Evolutionary conservation across 306 rosid species (phyloP), one percentile per base, ranked within the genome.

Genomic region (Prinsepia uniflora): DNA sequence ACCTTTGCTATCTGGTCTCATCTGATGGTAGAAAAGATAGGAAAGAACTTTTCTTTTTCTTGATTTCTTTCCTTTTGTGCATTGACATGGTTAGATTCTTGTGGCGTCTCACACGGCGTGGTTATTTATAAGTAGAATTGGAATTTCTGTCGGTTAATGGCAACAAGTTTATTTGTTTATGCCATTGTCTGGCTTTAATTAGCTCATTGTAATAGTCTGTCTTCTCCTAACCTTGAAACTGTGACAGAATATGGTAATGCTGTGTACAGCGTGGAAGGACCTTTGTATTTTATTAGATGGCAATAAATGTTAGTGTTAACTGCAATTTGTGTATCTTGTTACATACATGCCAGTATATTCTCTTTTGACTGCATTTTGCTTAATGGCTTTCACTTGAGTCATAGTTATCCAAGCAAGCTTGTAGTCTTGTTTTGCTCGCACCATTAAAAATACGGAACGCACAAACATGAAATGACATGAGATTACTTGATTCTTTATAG

Each of bases 21-120:
- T 84, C 67, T 74, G 83, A 72, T 72, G 80, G 67, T 81, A 76
- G 85, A 75, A 42, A 78, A 53, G 54, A 81, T 79, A 76, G 80
- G 70, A 69, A 57, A 68, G 73, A 76, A 47, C 65, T 63, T 78
- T 62, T 76, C 48, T 54, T 54, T 79, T 63, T 55, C 14, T 47
- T 62, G 43, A 3, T 61, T 43, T 12, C 8, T 72, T 49, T 55
- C 50, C 14, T 57, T 67, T 67, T 61, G 75, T 81, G 78, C 81
- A 39, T 68, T 79, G 87, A 81, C 85, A 36, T 79, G 74, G 74
- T 44, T 81, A 72, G 87, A 70, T 45, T 30, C 76, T 68, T 52
- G 73, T 68, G 82, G 30, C 45, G 56, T 46, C 80, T 63, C 53
- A 66, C 73, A 50, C 70, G 76, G 74, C 74, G 81, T 76, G 69